A percentile compares a stretch with the other conserved stretches of the same genome.
Evolutionary conservation across 2,329 filamentous ascomycete species (phyloP).

Genomic region (Biscogniauxia sp.): DNA sequence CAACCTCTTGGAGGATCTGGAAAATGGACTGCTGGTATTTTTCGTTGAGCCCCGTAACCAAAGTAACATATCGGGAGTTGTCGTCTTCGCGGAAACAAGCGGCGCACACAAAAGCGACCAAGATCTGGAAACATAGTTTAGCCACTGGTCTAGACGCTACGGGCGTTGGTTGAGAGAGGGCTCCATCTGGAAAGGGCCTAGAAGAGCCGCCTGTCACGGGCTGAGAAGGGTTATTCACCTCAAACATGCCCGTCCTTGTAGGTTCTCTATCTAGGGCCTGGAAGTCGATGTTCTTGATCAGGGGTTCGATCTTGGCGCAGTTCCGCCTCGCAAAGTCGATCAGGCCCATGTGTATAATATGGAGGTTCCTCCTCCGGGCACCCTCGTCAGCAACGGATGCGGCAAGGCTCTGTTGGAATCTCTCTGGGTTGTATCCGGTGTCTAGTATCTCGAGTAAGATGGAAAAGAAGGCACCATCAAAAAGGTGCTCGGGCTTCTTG

Average conservation of each 20-base stretch:
- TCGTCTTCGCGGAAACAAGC: constrained; percentile 21
- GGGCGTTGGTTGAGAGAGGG: not conserved
- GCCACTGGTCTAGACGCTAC: not conserved
- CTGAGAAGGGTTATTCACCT: constrained; percentile 13
- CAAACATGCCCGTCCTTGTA: constrained; percentile 53
- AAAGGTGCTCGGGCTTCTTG: constrained; percentile 49
- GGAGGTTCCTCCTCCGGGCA: constrained; percentile 43
- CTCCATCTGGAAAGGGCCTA: constrained; percentile 1
- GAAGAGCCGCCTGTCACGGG: not conserved
- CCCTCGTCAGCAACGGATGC: constrained; percentile 46
- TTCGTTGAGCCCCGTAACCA: constrained; percentile 19
- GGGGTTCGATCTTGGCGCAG: constrained; percentile 49
- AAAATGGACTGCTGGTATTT: constrained; percentile 32
- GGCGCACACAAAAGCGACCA: constrained; percentile 24
- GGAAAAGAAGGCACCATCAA: constrained; percentile 54
- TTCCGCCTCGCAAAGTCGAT: constrained; percentile 55
- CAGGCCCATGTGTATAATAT: constrained; percentile 53
- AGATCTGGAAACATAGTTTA: constrained; percentile 22
- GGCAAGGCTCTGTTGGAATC: constrained; percentile 47
- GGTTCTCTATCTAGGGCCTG: constrained; percentile 57
- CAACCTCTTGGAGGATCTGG: constrained; percentile 36
- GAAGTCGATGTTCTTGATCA: constrained; percentile 54
- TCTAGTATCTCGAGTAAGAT: constrained; percentile 59
- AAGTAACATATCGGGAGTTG: constrained; percentile 21
- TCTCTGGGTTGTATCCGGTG: constrained; percentile 51